Base-by-base conservation (phyloP, 2,329 filamentous ascomycete genomes). In the Mariannaea elegans region DNA sequence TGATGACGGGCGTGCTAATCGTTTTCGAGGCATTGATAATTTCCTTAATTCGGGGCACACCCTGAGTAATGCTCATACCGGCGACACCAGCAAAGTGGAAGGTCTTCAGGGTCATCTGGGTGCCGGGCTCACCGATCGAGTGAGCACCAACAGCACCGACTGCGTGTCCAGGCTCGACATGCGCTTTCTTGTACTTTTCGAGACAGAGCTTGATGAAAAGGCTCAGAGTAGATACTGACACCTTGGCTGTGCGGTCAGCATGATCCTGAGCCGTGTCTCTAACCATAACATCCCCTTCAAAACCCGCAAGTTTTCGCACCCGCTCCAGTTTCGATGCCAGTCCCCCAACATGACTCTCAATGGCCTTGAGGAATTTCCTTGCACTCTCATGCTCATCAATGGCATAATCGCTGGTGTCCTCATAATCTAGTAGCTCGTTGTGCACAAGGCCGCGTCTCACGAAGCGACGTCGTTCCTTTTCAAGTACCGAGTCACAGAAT, bases 51-150 rank as follows among this genome's bases (percentile, higher is more conserved):
- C 95, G 94, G 1, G 95, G 95, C 7, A 99, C 95, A 91, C 95
- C 95, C 73, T 97, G 93, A 0, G 95, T 99, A 73, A 99, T 97
- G 84, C 93, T 97, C 95, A 99, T 98, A 76, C 94, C 94, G 41
- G 95, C 95, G 65, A 99, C 95, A 91, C 95, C 95, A 74, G 95
- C 95, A 82, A 99, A 99, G 90, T 98, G 95, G 87, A 98, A 98
- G 74, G 95, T 98, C 80, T 98, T 98, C 65, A 99, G 81, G 1
- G 95, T 99, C 95, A 99, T 99, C 77, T 99, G 95, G 1, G 95
- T 99, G 75, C 95, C 95, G 0, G 95, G 95, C 73, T 99, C 95
- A 78, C 95, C 95, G 69, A 99, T 99, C 1, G 94, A 98, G 76
- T 99, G 95, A 1, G 95, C 95, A 65, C 95, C 95, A 34, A 98